Evolutionary conservation across 225 moss, liverwort and hornwort genomes (phyloP), one percentile per base, ranked within the genome.

Genomic region (Antitrichia curtipendula): DNA sequence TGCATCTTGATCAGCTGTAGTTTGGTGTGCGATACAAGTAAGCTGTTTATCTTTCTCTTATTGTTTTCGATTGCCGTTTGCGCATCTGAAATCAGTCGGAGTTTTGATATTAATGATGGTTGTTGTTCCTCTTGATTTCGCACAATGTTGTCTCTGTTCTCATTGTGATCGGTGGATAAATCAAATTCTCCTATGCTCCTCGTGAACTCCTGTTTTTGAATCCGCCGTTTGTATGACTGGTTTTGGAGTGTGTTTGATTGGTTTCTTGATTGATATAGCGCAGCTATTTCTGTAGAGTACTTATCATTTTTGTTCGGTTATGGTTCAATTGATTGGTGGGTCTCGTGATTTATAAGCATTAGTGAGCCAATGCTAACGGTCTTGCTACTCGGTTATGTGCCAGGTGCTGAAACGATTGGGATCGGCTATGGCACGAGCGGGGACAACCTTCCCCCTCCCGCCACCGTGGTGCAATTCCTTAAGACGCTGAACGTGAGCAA

Each of bases 351-450:
- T 27, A 12, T 25, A 12, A 12, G 32, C 25, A 52, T 38, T 27
- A 28, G 69, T 20, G 45, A 36, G 47, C 13, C 41, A 15, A 22
- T 71, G 80, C 24, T 89, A 8, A 89, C 1, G 6, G 21, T n/a
- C 3, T 31, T 32, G 6, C 2, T 23, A 8, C 17, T 41, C 32
- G 60, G 28, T 58, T 66, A 8, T 5, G 40, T 86, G 88, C 72
- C 85, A 93, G 94, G 56, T 82, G 94, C 87, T 14, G 87, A 81
- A 27, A 94, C 94, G 2, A 87, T 95, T 45, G 94, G 94, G 32
- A 61, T 95, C 3, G 91, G 79, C 82, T 95, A 95, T 63, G 94
- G 94, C 56, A 92, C 91, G 27, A 90, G 89, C 45, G 94, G 91
- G 16, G 88, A 95, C 82, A 92, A 95, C 82, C 93, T 95, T 3